phyloP scores from a whole-genome alignment of 768 basidiomycete species.

The Boletus barrowsii region DNA sequence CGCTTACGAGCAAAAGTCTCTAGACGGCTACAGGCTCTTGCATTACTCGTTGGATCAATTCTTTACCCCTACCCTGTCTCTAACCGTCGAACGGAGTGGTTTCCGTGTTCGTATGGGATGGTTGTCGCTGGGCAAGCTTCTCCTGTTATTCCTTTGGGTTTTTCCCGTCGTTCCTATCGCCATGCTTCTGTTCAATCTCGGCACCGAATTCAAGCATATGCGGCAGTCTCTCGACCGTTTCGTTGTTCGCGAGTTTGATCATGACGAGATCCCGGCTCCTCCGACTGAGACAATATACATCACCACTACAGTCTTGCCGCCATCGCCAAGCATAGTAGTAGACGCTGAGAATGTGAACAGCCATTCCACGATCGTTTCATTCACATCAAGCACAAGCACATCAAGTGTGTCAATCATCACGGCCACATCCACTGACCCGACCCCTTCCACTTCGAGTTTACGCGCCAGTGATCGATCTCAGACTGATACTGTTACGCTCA shows the following conservation, averaged over 20 bases:
- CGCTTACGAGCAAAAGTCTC: slow-evolving; percentile 42
- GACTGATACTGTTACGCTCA: slow-evolving; percentile 7
- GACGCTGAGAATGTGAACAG: neutral
- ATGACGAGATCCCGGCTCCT: neutral
- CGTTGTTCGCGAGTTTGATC: slow-evolving; percentile 6
- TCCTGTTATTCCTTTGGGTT: slow-evolving; percentile 15
- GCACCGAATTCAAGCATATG: slow-evolving; percentile 26
- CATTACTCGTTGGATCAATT: slow-evolving; percentile 56
- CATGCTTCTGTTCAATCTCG: slow-evolving; percentile 24
- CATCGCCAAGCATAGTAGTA: slow-evolving; percentile 4
- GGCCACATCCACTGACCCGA: slow-evolving; percentile 1
- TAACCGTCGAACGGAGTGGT: slow-evolving; percentile 24
- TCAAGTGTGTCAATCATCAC: slow-evolving; percentile 6
- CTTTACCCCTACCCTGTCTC: slow-evolving; percentile 53
- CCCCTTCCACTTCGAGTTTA: slow-evolving; percentile 4
- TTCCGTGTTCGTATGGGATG: slow-evolving; percentile 8
- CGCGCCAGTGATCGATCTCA: slow-evolving; percentile 9
- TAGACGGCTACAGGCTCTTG: slow-evolving; percentile 46
- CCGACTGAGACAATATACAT: slow-evolving; percentile 28
- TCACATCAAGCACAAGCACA: slow-evolving; percentile 1
- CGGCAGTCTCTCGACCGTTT: slow-evolving; percentile 24
- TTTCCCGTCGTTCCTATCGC: slow-evolving; percentile 15
- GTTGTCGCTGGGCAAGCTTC: slow-evolving; percentile 9
- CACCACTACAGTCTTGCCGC: slow-evolving; percentile 26
- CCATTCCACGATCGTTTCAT: slow-evolving; percentile 1